Evolutionary conservation across 225 moss, liverwort and hornwort genomes (phyloP).

Genomic region (Polytrichum commune): DNA sequence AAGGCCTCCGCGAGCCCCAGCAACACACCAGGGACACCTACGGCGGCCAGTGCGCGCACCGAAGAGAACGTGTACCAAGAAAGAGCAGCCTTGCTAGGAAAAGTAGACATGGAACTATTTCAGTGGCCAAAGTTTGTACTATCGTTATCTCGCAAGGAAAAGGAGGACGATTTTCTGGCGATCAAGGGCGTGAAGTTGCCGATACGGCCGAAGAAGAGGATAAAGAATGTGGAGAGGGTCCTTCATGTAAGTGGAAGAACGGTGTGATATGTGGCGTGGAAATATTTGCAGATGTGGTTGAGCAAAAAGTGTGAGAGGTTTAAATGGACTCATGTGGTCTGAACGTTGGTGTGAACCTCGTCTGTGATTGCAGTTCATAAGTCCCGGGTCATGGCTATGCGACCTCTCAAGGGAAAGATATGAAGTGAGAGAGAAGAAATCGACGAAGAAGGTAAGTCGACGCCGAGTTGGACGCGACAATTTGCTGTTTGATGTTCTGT

Average conservation of each 20-base stretch:
- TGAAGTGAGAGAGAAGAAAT: conserved; percentile 94
- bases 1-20: conserved; percentile 42
- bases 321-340: no score
- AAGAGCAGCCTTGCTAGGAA: conserved; percentile 55
- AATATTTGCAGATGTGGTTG: no score
- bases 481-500: no score
- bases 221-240: conserved; percentile 83
- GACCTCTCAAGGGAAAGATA: conserved; percentile 85
- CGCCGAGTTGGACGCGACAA: no score
- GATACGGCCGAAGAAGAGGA: conserved; percentile 88
- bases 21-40: conserved; percentile 21
- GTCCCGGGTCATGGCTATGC: conserved; percentile 87
- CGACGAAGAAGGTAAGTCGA: conserved; percentile 66
- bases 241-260: conserved; percentile 52
- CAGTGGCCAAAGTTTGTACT: conserved; percentile 92
- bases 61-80: conserved; percentile 63
- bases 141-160: conserved; percentile 86
- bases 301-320: no score
- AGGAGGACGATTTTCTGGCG: conserved; percentile 87
- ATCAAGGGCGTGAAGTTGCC: conserved; percentile 94
- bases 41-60: conserved; percentile 41
- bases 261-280: background rate
- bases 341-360: no score
- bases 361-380: conserved; percentile 56
- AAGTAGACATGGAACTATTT: conserved; percentile 80